These are phyloP conservation scores for Dendrothele bispora DNA, from an alignment of 768 basidiomycete genomes.

Conservation along the genomic window DNA sequence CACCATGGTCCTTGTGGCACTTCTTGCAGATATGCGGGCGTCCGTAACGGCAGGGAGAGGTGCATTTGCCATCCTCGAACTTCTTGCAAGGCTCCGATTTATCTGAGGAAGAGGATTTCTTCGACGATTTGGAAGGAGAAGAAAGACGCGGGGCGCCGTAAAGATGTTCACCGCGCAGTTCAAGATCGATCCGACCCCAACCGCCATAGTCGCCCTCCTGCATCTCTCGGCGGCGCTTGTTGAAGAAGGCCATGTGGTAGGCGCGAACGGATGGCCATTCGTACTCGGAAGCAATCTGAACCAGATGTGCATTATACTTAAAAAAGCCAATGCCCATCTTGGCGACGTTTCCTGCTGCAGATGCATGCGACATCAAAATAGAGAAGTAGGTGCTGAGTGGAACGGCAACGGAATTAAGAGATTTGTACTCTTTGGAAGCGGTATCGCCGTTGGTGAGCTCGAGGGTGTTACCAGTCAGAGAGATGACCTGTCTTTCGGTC, in stretches of 20 bases:
- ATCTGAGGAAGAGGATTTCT: background rate
- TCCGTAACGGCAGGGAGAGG: background rate
- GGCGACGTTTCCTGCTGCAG: background rate
- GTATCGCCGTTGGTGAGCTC: background rate
- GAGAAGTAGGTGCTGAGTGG: conserved; percentile 1
- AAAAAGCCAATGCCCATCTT: background rate
- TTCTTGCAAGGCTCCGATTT: background rate
- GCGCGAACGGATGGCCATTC: background rate
- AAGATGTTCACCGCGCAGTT: background rate
- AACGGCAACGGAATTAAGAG: background rate
- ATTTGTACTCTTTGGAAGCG: background rate
- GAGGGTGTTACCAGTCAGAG: conserved; percentile 7
- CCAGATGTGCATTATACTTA: conserved; percentile 2
- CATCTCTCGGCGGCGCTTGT: background rate
- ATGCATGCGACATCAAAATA: background rate
- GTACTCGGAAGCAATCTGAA: background rate
- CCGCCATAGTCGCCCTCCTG: background rate
- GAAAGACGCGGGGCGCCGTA: background rate
- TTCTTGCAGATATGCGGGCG: background rate
- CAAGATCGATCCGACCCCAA: background rate
- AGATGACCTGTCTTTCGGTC: conserved; percentile 4
- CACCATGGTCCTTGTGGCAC: conserved; percentile 3
- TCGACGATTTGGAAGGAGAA: background rate
- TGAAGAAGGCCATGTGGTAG: conserved; percentile 5
- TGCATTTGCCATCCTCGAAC: too few relatives aligned